phyloP scores from a whole-genome alignment of 441 rosid species.

The Gossypium gossypioides region DNA sequence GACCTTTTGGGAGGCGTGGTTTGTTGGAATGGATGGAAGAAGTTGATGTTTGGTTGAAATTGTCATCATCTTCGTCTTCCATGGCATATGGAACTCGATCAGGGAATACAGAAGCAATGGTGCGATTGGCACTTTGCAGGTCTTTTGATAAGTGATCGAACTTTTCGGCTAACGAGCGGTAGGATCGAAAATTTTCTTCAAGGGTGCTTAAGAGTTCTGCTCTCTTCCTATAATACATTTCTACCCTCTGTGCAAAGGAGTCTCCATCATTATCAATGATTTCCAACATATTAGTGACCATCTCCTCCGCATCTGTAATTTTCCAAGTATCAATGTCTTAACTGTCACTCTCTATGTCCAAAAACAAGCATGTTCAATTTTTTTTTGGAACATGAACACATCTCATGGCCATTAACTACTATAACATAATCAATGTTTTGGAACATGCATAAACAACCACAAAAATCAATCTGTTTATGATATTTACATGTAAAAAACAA shows the following conservation, averaged over 20 bases:
- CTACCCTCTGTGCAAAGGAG: conserved; percentile 61
- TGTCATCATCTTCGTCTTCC: conserved; percentile 44
- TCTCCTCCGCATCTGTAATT: conserved; percentile 36
- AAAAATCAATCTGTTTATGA: not conserved
- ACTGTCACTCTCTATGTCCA: not conserved
- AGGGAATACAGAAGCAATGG: conserved; percentile 80
- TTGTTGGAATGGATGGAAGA: conserved; percentile 8
- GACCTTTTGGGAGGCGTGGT: conserved; percentile 30
- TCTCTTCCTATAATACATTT: conserved; percentile 70
- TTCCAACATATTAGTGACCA: conserved; percentile 42
- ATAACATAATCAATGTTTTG: no score
- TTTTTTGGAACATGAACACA: not conserved
- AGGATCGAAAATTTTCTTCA: conserved; percentile 57
- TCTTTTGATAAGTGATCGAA: conserved; percentile 68
- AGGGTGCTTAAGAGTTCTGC: conserved; percentile 64
- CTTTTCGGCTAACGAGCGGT: conserved; percentile 75
- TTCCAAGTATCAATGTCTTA: not conserved
- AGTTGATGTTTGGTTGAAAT: conserved; percentile 13
- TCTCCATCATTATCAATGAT: conserved; percentile 76
- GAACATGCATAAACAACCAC: not conserved
- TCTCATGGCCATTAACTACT: no score
- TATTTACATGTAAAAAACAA: not conserved
- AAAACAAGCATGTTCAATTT: not conserved
- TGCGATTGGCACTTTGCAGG: conserved; percentile 73
- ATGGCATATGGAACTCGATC: conserved; percentile 54